Percentiles rank a stretch among this genome's conserved stretches.
Evolutionary conservation across 192 early-diverging fungal species (phyloP).

Genomic region (Coemansia furcata): DNA sequence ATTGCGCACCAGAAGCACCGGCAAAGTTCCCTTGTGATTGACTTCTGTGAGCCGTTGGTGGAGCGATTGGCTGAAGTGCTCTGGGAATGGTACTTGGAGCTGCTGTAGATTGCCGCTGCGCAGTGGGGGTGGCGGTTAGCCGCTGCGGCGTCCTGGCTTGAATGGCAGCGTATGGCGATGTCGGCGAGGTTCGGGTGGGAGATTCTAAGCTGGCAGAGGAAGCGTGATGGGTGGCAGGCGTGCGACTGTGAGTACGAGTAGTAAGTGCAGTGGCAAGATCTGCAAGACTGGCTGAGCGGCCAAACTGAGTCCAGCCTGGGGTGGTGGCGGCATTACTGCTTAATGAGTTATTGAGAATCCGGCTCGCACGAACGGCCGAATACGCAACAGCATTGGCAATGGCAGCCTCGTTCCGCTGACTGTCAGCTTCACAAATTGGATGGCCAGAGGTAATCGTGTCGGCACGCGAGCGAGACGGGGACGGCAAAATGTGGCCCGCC

Average conservation of each 20-base stretch:
- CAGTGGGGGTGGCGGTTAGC: background rate
- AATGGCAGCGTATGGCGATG: background rate
- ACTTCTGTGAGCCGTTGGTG: background rate
- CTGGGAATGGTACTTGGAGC: slow-evolving; percentile 4
- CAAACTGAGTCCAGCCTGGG: background rate
- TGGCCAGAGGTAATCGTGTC: background rate
- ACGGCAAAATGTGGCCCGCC: background rate
- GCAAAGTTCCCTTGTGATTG: background rate
- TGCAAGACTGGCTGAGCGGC: background rate
- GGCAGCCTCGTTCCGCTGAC: background rate
- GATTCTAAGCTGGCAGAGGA: background rate
- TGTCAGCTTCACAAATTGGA: background rate
- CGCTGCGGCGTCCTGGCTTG: background rate
- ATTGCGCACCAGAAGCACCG: background rate
- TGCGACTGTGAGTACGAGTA: background rate
- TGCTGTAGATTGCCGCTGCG: background rate
- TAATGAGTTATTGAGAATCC: background rate
- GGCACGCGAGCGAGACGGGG: background rate
- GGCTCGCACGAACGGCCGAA: background rate
- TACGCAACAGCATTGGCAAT: background rate
- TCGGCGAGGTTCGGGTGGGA: background rate
- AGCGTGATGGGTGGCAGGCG: background rate
- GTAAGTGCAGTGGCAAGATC: background rate
- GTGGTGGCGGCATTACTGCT: background rate
- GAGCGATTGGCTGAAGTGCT: background rate